A percentile compares a stretch with the other conserved stretches of the same genome.
These are phyloP conservation scores for Lasiodiplodia hormozganensis DNA, from an alignment of 2,329 filamentous ascomycete genomes.

Conservation along the genomic window DNA sequence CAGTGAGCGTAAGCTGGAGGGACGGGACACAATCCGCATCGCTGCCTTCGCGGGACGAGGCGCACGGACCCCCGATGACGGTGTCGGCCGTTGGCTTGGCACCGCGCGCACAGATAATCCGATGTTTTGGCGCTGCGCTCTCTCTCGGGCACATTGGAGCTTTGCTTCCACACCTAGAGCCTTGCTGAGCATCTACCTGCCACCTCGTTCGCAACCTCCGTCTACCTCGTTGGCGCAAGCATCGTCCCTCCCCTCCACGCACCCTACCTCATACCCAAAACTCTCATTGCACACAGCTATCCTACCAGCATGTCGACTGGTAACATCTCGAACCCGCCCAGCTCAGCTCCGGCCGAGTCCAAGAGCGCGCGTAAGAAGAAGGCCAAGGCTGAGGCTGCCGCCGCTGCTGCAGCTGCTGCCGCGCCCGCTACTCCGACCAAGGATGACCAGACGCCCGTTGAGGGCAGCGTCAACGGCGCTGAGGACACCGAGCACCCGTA, in stretches of 20 bases:
- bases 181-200: constrained; percentile 3
- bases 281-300: constrained; percentile 1
- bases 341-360: constrained; percentile 62
- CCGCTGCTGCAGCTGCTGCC: constrained; percentile 44
- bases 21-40: constrained; percentile 6
- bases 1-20: background rate
- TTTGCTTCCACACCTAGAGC: constrained; percentile 20
- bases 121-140: constrained; percentile 24
- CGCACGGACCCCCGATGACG: background rate
- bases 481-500: constrained; percentile 77
- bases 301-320: constrained; percentile 67
- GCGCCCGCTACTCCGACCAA: constrained; percentile 33
- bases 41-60: constrained; percentile 1
- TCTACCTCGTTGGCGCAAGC: background rate
- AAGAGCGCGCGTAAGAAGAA: constrained; percentile 63
- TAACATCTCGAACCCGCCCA: constrained; percentile 67
- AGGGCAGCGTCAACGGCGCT: constrained; percentile 55
- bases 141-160: constrained; percentile 28
- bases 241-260: background rate
- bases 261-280: background rate
- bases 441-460: constrained; percentile 16
- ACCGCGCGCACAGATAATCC: background rate
- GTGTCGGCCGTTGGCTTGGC: constrained; percentile 25
- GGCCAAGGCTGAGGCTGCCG: constrained; percentile 51
- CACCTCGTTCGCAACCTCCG: background rate